phyloP scores from a whole-genome alignment of 2,329 filamentous ascomycete genomes.

The Pseudogymnoascus sp. region DNA sequence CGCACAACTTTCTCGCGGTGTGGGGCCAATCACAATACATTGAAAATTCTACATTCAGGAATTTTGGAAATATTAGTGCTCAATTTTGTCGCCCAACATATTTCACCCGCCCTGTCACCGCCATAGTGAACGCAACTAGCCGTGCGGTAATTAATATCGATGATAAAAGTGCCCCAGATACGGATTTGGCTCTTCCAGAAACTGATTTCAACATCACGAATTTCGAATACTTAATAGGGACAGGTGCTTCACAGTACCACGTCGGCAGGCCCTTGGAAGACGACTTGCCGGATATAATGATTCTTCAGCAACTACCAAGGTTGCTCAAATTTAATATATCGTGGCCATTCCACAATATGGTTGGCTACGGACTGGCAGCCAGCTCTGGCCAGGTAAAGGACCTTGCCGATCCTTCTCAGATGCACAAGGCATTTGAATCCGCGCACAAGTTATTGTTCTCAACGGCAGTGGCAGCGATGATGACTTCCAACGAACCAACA shows the following conservation, averaged over 20 bases:
- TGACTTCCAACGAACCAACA: background rate
- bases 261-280: background rate
- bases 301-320: conserved; percentile 20
- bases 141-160: conserved; percentile 17
- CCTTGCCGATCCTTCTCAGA: conserved; percentile 28
- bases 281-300: conserved; percentile 11
- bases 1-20: conserved; percentile 35
- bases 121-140: conserved; percentile 30
- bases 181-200: conserved; percentile 19
- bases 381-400: conserved; percentile 23
- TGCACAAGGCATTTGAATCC: conserved; percentile 32
- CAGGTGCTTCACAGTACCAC: conserved; percentile 13
- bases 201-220: conserved; percentile 32
- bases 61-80: conserved; percentile 26
- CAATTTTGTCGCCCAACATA: conserved; percentile 41
- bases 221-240: conserved; percentile 33
- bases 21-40: conserved; percentile 18
- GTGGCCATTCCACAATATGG: conserved; percentile 28
- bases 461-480: conserved; percentile 21
- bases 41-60: background rate
- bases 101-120: conserved; percentile 33
- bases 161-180: background rate
- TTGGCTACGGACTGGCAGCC: conserved; percentile 32
- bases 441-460: conserved; percentile 39
- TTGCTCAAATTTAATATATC: conserved; percentile 19